Conservation (phyloP, 2,329 filamentous ascomycete genomes). For the Aspergillus latus region DNA sequence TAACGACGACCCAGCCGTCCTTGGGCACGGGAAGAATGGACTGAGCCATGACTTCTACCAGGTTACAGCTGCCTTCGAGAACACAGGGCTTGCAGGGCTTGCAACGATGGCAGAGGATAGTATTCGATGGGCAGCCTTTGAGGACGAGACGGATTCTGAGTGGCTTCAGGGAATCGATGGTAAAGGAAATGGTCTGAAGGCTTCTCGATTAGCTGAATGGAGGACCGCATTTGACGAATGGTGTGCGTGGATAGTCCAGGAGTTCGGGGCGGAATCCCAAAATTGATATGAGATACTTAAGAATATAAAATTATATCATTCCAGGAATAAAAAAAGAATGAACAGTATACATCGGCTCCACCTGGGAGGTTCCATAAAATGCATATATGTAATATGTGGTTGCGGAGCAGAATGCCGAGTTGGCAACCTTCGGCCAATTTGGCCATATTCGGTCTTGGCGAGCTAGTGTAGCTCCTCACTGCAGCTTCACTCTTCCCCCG, state of each 20-base stretch:
- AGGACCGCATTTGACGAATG: constrained; percentile 12
- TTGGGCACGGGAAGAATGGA: constrained; percentile 13
- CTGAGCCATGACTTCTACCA: constrained; percentile 17
- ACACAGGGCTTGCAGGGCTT: constrained; percentile 13
- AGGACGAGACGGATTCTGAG: constrained; percentile 10
- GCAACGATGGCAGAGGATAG: constrained; percentile 17
- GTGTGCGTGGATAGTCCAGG: constrained; percentile 15
- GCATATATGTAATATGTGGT: background rate
- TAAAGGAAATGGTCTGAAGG: background rate
- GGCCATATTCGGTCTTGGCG: constrained; percentile 3
- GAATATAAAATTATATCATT: background rate
- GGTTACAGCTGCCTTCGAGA: constrained; percentile 14
- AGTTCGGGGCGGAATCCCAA: background rate
- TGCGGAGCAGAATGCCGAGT: background rate
- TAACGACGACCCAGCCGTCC: constrained; percentile 15
- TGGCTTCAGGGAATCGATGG: constrained; percentile 9
- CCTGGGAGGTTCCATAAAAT: background rate
- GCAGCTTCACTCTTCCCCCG: background rate
- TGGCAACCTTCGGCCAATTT: background rate
- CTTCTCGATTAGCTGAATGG: constrained; percentile 5
- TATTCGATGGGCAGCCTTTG: constrained; percentile 15
- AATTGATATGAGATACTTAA: background rate
- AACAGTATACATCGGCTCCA: background rate
- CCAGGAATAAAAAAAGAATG: background rate
- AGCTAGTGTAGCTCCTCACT: background rate